Evolutionary conservation across 2,329 filamentous ascomycete genomes (phyloP), one percentile per base, ranked within the genome.

Genomic region (Zymoseptoria ardabiliae): DNA sequence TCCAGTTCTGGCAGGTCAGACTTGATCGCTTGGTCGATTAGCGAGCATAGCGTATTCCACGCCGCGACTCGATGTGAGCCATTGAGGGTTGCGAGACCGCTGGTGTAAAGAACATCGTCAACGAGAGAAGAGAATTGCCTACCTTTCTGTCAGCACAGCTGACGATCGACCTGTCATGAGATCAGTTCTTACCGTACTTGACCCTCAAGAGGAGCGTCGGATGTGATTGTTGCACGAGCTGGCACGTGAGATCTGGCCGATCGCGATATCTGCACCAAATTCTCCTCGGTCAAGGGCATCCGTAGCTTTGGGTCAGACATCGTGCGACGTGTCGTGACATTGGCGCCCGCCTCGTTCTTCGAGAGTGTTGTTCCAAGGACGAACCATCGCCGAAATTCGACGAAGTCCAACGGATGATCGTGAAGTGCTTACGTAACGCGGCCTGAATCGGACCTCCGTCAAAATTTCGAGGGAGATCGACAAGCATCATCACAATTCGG

Each of bases 41-140:
- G 66, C 6, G 75, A 73, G 62, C 77, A 79, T 10, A 80, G 60
- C 4, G 77, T 70, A 64, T 80, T 80, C 63, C 75, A 78, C 48
- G 78, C 77, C 50, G 76, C 76, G 4, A 78, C 77, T 55, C 76
- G 71, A 63, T 79, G 77, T 17, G 72, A 68, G 41, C 70, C 66
- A 50, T 53, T 65, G 21, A 73, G 59, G 1, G 54, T 56, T 11
- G 61, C 49, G 30, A 54, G 56, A 50, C 54, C 54, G 62, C 58
- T 55, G 51, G 68, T 66, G 50, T 57, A 41, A 25, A 68, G 59
- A 28, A 69, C 62, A 52, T 63, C 28, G 48, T 67, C 57, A 22
- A 70, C 51, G 20, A 61, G 61, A 53, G 19, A 23, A 11, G 59
- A 25, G 20, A 71, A 60, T 21, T 55, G 50, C 60, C 67, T 69